Percentiles rank a stretch among this genome's conserved stretches.
These are phyloP conservation scores for Spiromastix sp. DNA, from an alignment of 2,329 filamentous ascomycete species.

Conservation along the genomic window DNA sequence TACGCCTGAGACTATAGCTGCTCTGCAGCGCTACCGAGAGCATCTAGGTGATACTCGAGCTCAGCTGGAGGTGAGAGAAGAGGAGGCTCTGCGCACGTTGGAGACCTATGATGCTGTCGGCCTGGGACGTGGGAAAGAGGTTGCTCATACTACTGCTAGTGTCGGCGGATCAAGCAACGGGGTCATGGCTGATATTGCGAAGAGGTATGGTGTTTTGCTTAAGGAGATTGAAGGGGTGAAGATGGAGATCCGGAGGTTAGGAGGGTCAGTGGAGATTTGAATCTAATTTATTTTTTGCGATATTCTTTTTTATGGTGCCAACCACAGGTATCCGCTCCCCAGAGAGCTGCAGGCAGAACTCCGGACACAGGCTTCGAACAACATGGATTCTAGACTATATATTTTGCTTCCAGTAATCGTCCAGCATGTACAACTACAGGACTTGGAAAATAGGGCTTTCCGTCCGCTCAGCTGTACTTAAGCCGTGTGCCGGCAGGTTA, in stretches of 20 bases:
- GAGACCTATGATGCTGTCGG: conserved; percentile 24
- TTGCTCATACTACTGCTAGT: conserved; percentile 2
- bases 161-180: conserved; percentile 11
- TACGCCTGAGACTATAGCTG: conserved; percentile 26
- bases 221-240: conserved; percentile 28
- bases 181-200: conserved; percentile 27
- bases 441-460: no score
- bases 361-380: no score
- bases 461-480: no score
- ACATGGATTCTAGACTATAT: no score
- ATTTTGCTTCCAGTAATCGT: no score
- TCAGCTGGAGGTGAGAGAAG: conserved; percentile 22
- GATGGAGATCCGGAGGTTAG: conserved; percentile 24
- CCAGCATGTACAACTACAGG: no score
- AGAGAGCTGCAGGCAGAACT: no score
- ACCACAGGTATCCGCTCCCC: no score
- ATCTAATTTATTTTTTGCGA: neutral
- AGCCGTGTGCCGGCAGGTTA: no score
- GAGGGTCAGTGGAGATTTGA: conserved; percentile 8
- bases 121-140: conserved; percentile 2
- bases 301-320: no score
- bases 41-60: conserved; percentile 21
- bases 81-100: conserved; percentile 21
- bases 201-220: conserved; percentile 26
- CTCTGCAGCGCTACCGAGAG: conserved; percentile 23